Evolutionary conservation across 2,329 filamentous ascomycete genomes (phyloP).

Genomic region (Beauveria medogensis): DNA sequence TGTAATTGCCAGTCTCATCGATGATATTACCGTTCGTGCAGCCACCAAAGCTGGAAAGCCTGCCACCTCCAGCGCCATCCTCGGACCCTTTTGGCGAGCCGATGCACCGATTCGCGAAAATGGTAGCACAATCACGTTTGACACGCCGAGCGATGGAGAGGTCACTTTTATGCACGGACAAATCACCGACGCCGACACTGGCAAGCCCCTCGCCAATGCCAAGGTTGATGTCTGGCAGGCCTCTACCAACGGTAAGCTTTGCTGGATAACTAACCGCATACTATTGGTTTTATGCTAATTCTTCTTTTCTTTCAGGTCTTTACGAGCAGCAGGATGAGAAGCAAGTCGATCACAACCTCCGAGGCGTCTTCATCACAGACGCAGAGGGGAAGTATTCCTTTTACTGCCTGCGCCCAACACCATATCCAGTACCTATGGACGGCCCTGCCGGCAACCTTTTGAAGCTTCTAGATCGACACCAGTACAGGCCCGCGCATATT

Average conservation of each 20-base stretch:
- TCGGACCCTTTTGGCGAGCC: slow-evolving; percentile 77
- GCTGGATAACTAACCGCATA: neutral
- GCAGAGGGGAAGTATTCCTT: slow-evolving; percentile 54
- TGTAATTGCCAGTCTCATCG: slow-evolving; percentile 44
- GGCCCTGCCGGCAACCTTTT: slow-evolving; percentile 27
- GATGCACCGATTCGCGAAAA: slow-evolving; percentile 63
- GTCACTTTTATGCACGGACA: slow-evolving; percentile 58
- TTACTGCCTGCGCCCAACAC: slow-evolving; percentile 53
- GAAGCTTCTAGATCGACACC: slow-evolving; percentile 26
- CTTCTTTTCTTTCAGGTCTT: slow-evolving; percentile 23
- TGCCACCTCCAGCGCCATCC: slow-evolving; percentile 67
- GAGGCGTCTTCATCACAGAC: slow-evolving; percentile 64
- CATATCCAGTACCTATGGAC: slow-evolving; percentile 37
- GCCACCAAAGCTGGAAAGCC: slow-evolving; percentile 35
- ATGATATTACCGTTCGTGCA: slow-evolving; percentile 67
- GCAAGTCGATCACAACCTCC: slow-evolving; percentile 65
- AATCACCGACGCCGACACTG: slow-evolving; percentile 47
- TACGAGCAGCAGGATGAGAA: slow-evolving; percentile 67
- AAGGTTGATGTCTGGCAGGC: slow-evolving; percentile 75
- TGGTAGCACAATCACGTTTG: slow-evolving; percentile 56
- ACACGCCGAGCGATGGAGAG: slow-evolving; percentile 40
- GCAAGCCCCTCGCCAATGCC: slow-evolving; percentile 55
- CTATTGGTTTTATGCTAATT: neutral
- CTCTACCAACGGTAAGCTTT: slow-evolving; percentile 54
- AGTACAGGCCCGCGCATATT: slow-evolving; percentile 30